phyloP scores from a whole-genome alignment of 768 basidiomycete genomes.

The Mrakia frigida region DNA sequence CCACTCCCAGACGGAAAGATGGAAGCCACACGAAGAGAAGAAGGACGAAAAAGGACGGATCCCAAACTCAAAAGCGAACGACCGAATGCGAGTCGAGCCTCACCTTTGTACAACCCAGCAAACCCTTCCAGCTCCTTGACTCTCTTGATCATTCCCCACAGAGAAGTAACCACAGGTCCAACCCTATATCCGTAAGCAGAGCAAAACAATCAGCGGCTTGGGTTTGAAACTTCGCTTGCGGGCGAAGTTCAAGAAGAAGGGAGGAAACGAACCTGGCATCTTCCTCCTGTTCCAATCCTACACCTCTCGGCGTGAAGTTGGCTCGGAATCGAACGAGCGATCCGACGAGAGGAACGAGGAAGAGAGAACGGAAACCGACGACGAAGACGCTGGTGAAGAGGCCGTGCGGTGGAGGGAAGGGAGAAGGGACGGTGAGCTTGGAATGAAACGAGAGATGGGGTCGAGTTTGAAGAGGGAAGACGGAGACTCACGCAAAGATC shows the following conservation, averaged over 20 bases:
- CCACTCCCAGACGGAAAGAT: no score
- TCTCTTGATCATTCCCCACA: conserved; percentile 62
- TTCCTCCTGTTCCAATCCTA: conserved; percentile 65
- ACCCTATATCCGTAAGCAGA: background rate
- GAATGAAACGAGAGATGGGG: background rate
- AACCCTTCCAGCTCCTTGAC: conserved; percentile 72
- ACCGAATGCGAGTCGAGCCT: conserved; percentile 1
- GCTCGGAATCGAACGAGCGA: conserved; percentile 50
- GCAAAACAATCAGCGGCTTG: background rate
- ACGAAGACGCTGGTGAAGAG: background rate
- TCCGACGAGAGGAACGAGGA: background rate
- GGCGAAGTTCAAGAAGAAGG: background rate
- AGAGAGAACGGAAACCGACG: background rate
- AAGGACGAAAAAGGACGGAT: background rate
- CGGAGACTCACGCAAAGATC: background rate
- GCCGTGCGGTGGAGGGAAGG: background rate
- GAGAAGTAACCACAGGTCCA: background rate
- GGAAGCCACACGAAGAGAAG: background rate
- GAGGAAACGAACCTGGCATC: conserved; percentile 47
- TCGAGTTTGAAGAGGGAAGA: background rate
- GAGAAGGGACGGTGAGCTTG: background rate
- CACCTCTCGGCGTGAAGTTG: conserved; percentile 78
- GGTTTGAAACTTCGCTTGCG: background rate
- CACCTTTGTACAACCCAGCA: conserved; percentile 72
- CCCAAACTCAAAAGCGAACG: background rate